Conservation (phyloP, 164 flowering plant genomes). For the Berberis vulgaris region DNA sequence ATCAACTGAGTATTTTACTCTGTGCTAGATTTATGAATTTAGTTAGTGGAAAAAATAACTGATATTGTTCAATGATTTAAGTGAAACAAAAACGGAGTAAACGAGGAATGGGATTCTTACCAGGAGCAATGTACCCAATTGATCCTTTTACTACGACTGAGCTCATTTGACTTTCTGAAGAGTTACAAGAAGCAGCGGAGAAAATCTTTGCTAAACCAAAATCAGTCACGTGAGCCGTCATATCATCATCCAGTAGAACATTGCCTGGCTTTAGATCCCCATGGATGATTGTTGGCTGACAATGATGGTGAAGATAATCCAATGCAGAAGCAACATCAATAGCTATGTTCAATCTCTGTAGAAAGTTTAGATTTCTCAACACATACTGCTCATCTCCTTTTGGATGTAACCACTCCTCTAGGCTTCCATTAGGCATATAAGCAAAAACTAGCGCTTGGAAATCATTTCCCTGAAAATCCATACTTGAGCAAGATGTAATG, state of each 20-base stretch:
- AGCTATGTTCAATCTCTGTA: not conserved
- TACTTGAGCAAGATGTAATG: too few species aligned
- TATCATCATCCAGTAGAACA: not conserved
- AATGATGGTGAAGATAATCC: not conserved
- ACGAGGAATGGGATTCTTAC: not conserved
- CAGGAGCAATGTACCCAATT: not conserved
- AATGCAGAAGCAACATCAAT: not conserved
- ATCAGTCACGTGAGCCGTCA: not conserved
- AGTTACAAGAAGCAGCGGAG: not conserved
- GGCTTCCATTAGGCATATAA: not conserved
- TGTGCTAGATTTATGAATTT: not conserved
- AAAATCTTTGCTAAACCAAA: not conserved
- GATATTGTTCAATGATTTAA: not conserved
- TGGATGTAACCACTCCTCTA: conserved; percentile 16
- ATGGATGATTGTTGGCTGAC: not conserved
- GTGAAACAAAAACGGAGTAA: not conserved
- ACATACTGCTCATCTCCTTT: not conserved
- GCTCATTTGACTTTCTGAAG: not conserved
- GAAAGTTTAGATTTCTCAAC: not conserved
- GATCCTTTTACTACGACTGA: not conserved
- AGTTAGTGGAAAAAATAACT: not conserved
- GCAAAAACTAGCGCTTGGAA: not conserved
- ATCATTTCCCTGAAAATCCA: too few species aligned
- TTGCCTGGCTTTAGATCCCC: not conserved
- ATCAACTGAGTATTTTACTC: too few species aligned